Conservation (phyloP, 768 basidiomycete genomes). For the Porphyrellus cyaneotinctus region DNA sequence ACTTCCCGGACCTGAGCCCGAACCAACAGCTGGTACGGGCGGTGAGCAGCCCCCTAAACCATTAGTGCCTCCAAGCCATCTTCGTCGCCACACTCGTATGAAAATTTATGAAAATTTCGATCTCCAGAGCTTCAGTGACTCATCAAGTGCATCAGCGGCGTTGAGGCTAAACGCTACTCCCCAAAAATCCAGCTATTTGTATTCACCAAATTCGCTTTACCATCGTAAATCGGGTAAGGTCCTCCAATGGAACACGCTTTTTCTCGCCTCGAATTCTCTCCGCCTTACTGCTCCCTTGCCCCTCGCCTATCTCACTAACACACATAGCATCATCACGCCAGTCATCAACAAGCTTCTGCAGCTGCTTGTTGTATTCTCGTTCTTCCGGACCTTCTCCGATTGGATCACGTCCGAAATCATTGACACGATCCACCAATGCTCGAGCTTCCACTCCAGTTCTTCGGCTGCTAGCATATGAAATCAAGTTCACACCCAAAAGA, state of each 20-base stretch:
- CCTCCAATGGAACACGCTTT: slow-evolving; percentile 72
- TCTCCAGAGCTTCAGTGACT: too few relatives aligned
- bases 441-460: slow-evolving; percentile 75
- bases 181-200: too few relatives aligned
- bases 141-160: too few relatives aligned
- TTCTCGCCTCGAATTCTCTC: slow-evolving; percentile 28
- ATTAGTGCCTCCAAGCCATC: too few relatives aligned
- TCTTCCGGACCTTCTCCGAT: slow-evolving; percentile 90
- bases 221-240: slow-evolving; percentile 93
- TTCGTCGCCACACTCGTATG: too few relatives aligned
- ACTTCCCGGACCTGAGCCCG: too few relatives aligned
- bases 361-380: slow-evolving; percentile 79
- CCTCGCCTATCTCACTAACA: slow-evolving; percentile 73
- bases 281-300: slow-evolving; percentile 1
- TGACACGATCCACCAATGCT: slow-evolving; percentile 68
- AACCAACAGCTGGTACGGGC: too few relatives aligned
- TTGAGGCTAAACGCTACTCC: too few relatives aligned
- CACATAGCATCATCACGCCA: slow-evolving; percentile 61
- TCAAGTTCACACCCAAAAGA: slow-evolving; percentile 84
- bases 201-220: slow-evolving; percentile 82
- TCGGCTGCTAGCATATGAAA: slow-evolving; percentile 77
- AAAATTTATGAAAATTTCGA: too few relatives aligned
- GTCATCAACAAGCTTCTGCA: slow-evolving; percentile 68
- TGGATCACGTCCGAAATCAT: slow-evolving; percentile 86
- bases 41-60: too few relatives aligned